These are phyloP conservation scores for Aspergillus cristatus DNA, from an alignment of 495 filamentous ascomycete species.

Conservation along the genomic window DNA sequence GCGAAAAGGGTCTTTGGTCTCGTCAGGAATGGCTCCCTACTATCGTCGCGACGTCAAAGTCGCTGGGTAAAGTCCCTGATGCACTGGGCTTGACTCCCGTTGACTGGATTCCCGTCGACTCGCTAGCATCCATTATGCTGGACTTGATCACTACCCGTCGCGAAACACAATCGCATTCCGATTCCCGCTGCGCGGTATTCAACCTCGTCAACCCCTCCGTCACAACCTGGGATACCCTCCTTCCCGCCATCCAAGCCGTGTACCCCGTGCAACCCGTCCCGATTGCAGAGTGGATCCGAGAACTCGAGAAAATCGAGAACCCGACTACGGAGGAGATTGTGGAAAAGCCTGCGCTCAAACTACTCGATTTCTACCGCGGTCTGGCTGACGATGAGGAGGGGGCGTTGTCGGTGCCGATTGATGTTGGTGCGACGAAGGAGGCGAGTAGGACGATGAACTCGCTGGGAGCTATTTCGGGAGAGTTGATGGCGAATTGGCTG, in stretches of 20 bases:
- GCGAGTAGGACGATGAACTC: slow-evolving; percentile 14
- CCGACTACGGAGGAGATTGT: slow-evolving; percentile 4
- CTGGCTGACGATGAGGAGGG: slow-evolving; percentile 3
- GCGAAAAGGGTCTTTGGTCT: slow-evolving; percentile 22
- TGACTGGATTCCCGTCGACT: slow-evolving; percentile 14
- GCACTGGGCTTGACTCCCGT: slow-evolving; percentile 2
- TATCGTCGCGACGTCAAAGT: slow-evolving; percentile 16
- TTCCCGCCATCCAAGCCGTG: slow-evolving; percentile 4
- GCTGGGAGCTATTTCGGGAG: slow-evolving; percentile 8
- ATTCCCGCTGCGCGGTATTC: slow-evolving; percentile 5
- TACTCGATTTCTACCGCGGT: slow-evolving; percentile 18
- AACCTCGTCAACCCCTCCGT: slow-evolving; percentile 18
- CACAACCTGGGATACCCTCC: slow-evolving; percentile 12
- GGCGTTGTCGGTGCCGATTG: slow-evolving; percentile 4
- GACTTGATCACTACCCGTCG: slow-evolving; percentile 9
- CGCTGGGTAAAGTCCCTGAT: slow-evolving; percentile 7
- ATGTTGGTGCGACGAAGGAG: slow-evolving; percentile 3
- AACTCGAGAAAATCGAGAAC: slow-evolving; percentile 7
- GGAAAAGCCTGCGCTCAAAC: slow-evolving; percentile 16
- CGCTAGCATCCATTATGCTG: slow-evolving; percentile 5
- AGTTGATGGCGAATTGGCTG: slow-evolving; percentile 16
- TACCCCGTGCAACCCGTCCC: slow-evolving; percentile 3
- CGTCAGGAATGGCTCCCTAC: slow-evolving; percentile 26
- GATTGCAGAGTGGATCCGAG: slow-evolving; percentile 11
- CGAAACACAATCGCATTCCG: not conserved